phyloP scores from a whole-genome alignment of 345 rosid genomes.

The Schrenkiella parvula region DNA sequence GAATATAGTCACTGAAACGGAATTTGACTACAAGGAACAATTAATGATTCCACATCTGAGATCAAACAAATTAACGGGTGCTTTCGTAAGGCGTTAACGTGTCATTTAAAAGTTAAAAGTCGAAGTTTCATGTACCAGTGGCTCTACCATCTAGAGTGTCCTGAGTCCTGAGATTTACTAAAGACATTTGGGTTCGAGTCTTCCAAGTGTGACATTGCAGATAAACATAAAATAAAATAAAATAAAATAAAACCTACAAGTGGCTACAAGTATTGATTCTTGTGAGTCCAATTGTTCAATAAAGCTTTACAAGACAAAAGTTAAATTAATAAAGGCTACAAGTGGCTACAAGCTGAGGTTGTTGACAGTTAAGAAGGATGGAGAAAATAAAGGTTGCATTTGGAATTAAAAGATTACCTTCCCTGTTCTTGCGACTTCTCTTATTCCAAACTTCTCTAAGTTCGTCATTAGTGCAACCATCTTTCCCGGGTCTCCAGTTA shows the following conservation, averaged over 20 bases:
- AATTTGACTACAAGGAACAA: background rate
- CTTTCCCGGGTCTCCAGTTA: conserved; percentile 98
- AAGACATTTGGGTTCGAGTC: background rate
- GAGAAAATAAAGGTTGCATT: background rate
- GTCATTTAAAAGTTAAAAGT: background rate
- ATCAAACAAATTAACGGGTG: background rate
- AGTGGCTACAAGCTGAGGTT: conserved; percentile 10
- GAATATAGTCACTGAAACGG: background rate
- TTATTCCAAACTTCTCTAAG: conserved; percentile 88
- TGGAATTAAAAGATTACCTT: conserved; percentile 19
- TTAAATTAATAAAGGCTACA: background rate
- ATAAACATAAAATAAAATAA: background rate
- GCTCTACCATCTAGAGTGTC: background rate
- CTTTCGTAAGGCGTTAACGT: background rate
- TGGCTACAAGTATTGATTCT: conserved; percentile 20
- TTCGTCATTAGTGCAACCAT: conserved; percentile 73
- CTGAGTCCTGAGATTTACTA: background rate
- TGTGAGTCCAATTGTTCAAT: conserved; percentile 20
- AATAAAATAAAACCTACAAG: background rate
- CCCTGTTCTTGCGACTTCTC: conserved; percentile 69
- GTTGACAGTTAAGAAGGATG: conserved; percentile 1
- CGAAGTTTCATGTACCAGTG: background rate
- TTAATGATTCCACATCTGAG: background rate
- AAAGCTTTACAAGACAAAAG: background rate
- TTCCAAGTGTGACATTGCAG: background rate